A percentile compares a stretch with the other conserved stretches of the same genome.
Conservation (phyloP, 2,329 filamentous ascomycete species). For the Camillea tinctor region DNA sequence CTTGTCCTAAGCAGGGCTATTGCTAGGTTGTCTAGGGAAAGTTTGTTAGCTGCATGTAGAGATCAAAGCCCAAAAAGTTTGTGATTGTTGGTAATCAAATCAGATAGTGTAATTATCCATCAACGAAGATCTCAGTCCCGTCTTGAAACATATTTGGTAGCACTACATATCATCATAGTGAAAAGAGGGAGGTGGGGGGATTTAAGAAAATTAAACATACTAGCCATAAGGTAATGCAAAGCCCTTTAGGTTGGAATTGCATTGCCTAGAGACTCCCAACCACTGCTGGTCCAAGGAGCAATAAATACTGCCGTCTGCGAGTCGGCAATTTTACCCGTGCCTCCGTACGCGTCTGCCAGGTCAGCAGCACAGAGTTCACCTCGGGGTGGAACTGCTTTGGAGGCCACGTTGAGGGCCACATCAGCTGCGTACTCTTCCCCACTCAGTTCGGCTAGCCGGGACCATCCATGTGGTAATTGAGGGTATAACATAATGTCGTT, state of each 20-base stretch:
- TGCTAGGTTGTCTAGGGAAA: no score
- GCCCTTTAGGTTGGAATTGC: slow-evolving; percentile 31
- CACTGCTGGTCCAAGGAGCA: slow-evolving; percentile 71
- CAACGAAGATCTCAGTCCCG: slow-evolving; percentile 34
- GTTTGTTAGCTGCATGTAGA: no score
- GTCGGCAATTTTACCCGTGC: slow-evolving; percentile 69
- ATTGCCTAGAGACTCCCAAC: slow-evolving; percentile 60
- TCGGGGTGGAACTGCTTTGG: slow-evolving; percentile 69
- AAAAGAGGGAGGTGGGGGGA: no score
- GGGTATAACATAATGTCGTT: slow-evolving; percentile 80
- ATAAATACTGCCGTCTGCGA: slow-evolving; percentile 75
- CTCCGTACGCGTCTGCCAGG: slow-evolving; percentile 70
- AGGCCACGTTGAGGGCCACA: slow-evolving; percentile 80
- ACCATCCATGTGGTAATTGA: slow-evolving; percentile 77
- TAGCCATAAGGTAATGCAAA: slow-evolving; percentile 3
- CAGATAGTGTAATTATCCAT: slow-evolving; percentile 29
- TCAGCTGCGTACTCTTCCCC: slow-evolving; percentile 59
- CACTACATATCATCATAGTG: slow-evolving; percentile 31
- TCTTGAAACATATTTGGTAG: slow-evolving; percentile 36
- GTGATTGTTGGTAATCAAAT: not conserved
- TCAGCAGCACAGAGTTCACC: slow-evolving; percentile 68
- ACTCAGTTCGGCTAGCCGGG: slow-evolving; percentile 62
- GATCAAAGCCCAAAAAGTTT: not conserved
- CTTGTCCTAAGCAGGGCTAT: no score
- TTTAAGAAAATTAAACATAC: slow-evolving; percentile 16